Percentiles rank a stretch among this genome's conserved stretches.
Evolutionary conservation across 2,329 filamentous ascomycete genomes (phyloP).

Genomic region (Trichoderma sp.): DNA sequence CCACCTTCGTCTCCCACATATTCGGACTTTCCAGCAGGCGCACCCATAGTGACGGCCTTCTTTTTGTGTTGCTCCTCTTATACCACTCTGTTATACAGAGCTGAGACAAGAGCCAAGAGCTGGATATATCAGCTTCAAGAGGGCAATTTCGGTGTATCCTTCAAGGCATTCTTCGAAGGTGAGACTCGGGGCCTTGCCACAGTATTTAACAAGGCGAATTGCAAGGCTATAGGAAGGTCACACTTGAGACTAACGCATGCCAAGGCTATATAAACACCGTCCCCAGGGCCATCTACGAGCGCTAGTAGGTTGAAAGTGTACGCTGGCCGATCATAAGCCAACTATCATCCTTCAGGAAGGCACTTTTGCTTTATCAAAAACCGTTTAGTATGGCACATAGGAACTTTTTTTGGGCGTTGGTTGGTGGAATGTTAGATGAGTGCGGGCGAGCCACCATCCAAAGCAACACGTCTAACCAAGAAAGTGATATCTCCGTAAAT

Average conservation of each 20-base stretch:
- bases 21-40: background rate
- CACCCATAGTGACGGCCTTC: conserved; percentile 12
- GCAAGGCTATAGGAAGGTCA: background rate
- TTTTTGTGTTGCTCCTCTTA: background rate
- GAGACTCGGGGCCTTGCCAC: background rate
- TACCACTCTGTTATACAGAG: background rate
- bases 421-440: conserved; percentile 1
- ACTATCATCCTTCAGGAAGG: conserved; percentile 13
- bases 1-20: conserved; percentile 13
- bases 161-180: background rate
- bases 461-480: background rate
- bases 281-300: background rate
- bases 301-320: background rate
- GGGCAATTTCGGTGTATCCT: background rate
- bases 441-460: conserved; percentile 4
- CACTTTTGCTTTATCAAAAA: conserved; percentile 8
- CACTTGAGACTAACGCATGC: background rate
- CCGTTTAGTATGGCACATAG: background rate
- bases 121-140: background rate
- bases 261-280: background rate
- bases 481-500: background rate
- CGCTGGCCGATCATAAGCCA: background rate
- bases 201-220: background rate
- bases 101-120: background rate
- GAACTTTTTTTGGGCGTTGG: conserved; percentile 16